These are phyloP conservation scores for Neopestalotiopsis sp. DNA, from an alignment of 2,329 filamentous ascomycete genomes.

Conservation along the genomic window DNA sequence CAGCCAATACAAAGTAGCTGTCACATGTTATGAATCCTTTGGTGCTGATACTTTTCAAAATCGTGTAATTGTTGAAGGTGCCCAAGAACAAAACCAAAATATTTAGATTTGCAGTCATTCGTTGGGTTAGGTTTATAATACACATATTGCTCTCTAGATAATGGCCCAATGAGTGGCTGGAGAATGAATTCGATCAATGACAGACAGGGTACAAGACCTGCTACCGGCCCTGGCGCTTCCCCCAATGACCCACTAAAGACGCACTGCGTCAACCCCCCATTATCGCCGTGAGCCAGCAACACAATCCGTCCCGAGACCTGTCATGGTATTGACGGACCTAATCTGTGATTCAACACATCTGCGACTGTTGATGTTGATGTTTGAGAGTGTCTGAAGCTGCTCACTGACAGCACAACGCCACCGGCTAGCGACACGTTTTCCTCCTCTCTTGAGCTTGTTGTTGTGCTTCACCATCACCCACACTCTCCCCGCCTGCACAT, in stretches of 20 bases:
- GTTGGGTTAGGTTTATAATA: background rate
- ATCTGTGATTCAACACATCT: background rate
- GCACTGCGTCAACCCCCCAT: constrained; percentile 2
- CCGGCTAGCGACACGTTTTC: background rate
- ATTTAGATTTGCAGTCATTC: background rate
- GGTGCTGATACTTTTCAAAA: too few relatives aligned
- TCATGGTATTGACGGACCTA: background rate
- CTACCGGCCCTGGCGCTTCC: constrained; percentile 15
- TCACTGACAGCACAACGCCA: background rate
- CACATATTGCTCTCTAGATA: background rate
- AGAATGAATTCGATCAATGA: constrained; percentile 16
- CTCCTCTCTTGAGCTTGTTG: background rate
- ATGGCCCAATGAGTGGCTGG: constrained; percentile 10
- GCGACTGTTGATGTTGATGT: background rate
- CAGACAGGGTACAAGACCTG: constrained; percentile 18
- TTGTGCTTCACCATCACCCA: background rate
- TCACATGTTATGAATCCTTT: too few relatives aligned
- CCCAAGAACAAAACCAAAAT: too few relatives aligned
- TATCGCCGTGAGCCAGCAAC: constrained; percentile 5
- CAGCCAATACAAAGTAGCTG: too few relatives aligned
- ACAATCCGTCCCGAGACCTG: constrained; percentile 14
- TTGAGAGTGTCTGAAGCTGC: background rate
- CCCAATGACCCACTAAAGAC: constrained; percentile 15
- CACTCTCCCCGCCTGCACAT: background rate
- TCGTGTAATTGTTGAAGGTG: too few relatives aligned